Conservation (phyloP, 345 rosid genomes). For the Acer campestre region DNA sequence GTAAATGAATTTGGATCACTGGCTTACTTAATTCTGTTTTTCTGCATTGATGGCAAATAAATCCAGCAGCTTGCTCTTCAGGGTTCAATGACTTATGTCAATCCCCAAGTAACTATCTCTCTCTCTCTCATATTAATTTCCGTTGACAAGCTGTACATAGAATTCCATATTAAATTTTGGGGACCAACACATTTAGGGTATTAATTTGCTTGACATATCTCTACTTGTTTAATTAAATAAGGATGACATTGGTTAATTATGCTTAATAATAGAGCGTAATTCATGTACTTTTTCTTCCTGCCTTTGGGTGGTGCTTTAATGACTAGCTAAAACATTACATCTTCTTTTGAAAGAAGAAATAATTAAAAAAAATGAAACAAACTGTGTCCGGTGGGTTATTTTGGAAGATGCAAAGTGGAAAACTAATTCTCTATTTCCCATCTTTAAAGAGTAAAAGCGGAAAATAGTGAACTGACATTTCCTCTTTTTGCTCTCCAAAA, state of each 20-base stretch:
- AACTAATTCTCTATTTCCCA: too few relatives aligned
- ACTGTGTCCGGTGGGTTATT: background rate
- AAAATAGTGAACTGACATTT: too few relatives aligned
- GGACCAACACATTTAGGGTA: background rate
- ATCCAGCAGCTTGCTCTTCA: slow-evolving; percentile 45
- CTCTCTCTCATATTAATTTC: slow-evolving; percentile 19
- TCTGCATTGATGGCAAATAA: slow-evolving; percentile 16
- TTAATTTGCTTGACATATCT: slow-evolving; percentile 1
- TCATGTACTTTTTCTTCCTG: background rate
- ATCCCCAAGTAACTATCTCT: slow-evolving; percentile 41
- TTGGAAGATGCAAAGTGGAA: too few relatives aligned
- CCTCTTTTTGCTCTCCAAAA: too few relatives aligned
- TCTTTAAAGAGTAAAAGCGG: too few relatives aligned
- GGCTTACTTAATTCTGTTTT: slow-evolving; percentile 15
- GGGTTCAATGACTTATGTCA: slow-evolving; percentile 48
- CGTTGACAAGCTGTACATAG: background rate
- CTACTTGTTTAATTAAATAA: background rate
- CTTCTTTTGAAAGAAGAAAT: background rate
- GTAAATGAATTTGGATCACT: slow-evolving; percentile 1
- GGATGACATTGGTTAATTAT: background rate
- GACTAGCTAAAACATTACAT: background rate
- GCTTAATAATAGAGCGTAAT: background rate
- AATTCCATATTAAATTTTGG: background rate
- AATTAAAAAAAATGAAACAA: background rate
- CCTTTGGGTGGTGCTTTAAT: background rate